Evolutionary conservation across 2,329 filamentous ascomycete genomes (phyloP).

Genomic region (Pseudogymnoascus sp.): DNA sequence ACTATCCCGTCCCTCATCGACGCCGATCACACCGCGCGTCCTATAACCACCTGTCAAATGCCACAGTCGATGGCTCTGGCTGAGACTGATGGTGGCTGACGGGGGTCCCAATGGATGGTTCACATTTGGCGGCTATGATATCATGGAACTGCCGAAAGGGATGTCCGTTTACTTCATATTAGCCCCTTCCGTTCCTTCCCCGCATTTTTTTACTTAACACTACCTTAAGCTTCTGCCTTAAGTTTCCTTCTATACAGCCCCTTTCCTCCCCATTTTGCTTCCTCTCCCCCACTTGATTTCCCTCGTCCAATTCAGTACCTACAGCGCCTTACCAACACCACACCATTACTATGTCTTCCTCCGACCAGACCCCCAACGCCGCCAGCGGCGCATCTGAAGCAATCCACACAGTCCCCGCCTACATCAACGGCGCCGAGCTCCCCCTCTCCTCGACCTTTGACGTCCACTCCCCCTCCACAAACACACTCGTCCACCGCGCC

Average conservation of each 20-base stretch:
- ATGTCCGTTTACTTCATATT: not conserved
- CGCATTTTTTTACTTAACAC: not conserved
- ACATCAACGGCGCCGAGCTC: constrained; percentile 40
- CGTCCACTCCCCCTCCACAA: constrained; percentile 50
- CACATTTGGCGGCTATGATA: not conserved
- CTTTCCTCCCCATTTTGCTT: not conserved
- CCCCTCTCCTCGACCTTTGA: constrained; percentile 43
- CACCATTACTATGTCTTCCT: not conserved
- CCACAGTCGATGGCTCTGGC: not conserved
- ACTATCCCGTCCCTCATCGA: not conserved
- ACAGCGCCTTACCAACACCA: not conserved
- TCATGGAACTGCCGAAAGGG: constrained; percentile 5
- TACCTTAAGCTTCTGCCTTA: not conserved
- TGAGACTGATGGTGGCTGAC: not conserved
- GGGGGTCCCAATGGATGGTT: not conserved
- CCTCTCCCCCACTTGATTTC: not conserved
- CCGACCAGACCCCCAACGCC: not conserved
- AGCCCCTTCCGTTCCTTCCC: not conserved
- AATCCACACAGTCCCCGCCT: constrained; percentile 31
- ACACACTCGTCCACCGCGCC: constrained; percentile 46
- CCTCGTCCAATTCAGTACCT: not conserved
- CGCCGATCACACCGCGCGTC: not conserved
- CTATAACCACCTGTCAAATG: not conserved
- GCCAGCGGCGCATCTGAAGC: not conserved
- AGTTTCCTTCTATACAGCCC: not conserved